phyloP scores from a whole-genome alignment of 306 rosid genomes.

The Prunus mume region DNA sequence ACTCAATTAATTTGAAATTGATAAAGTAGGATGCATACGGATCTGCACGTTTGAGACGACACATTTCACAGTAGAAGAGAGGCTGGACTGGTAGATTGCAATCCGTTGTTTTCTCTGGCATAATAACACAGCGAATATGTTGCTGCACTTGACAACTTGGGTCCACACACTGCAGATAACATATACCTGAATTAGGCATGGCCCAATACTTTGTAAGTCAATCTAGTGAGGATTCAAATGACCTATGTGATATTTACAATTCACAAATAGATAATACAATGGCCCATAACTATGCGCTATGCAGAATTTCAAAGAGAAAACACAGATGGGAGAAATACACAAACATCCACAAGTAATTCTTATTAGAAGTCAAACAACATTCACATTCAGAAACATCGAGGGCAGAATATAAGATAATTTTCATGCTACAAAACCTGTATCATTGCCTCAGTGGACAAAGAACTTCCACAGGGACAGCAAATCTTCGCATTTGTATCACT shows the following conservation, averaged over 20 bases:
- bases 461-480: slow-evolving; percentile 85
- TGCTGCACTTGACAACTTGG: slow-evolving; percentile 81
- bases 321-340: background rate
- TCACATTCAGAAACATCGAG: background rate
- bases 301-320: background rate
- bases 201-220: background rate
- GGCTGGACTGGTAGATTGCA: slow-evolving; percentile 63
- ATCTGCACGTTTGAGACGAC: slow-evolving; percentile 91
- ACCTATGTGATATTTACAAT: background rate
- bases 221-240: background rate
- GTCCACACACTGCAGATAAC: slow-evolving; percentile 81
- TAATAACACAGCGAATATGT: slow-evolving; percentile 79
- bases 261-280: background rate
- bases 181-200: background rate
- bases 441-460: slow-evolving; percentile 65
- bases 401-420: background rate
- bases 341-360: background rate
- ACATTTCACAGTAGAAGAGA: slow-evolving; percentile 76
- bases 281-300: background rate
- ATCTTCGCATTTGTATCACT: slow-evolving; percentile 49
- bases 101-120: slow-evolving; percentile 82
- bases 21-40: slow-evolving; percentile 58
- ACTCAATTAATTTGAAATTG: background rate
- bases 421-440: slow-evolving; percentile 54
- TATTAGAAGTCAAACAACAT: background rate